Evolutionary conservation across 148 eudicot genomes (phyloP).

Genomic region (Bassia scoparia): DNA sequence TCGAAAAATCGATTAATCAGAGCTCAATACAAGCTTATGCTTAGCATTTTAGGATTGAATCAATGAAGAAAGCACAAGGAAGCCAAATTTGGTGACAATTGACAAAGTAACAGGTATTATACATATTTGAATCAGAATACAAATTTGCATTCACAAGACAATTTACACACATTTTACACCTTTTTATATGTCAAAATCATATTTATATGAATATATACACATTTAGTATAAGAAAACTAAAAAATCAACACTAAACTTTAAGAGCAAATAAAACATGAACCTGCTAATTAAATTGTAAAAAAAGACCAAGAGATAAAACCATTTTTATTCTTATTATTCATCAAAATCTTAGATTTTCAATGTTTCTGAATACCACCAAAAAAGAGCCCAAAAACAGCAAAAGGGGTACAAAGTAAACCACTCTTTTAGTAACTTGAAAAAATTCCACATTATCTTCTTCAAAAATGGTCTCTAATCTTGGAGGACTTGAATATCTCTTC

Average conservation of each 20-base stretch:
- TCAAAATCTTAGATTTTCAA: background rate
- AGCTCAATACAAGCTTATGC: too few species aligned
- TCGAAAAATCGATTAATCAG: too few species aligned
- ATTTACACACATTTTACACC: background rate
- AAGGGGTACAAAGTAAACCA: conserved; percentile 21
- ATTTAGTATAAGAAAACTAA: background rate
- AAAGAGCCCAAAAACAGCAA: conserved; percentile 22
- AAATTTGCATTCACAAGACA: background rate
- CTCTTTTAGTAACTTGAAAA: conserved; percentile 12
- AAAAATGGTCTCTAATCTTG: conserved; percentile 32
- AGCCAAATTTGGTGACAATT: background rate
- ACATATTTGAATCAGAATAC: background rate
- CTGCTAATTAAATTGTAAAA: background rate
- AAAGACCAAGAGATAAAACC: too few species aligned
- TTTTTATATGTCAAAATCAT: background rate
- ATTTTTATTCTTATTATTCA: background rate
- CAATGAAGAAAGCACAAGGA: too few species aligned
- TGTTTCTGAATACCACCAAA: conserved; percentile 16
- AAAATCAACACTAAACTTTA: background rate
- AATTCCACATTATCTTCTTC: conserved; percentile 27
- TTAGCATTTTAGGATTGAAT: too few species aligned
- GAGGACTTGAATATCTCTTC: conserved; percentile 21
- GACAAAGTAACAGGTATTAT: too few species aligned
- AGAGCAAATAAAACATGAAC: background rate
- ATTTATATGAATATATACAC: background rate